Evolutionary conservation across 257 asterid genomes (phyloP).

Genomic region (Solanum tarijense): DNA sequence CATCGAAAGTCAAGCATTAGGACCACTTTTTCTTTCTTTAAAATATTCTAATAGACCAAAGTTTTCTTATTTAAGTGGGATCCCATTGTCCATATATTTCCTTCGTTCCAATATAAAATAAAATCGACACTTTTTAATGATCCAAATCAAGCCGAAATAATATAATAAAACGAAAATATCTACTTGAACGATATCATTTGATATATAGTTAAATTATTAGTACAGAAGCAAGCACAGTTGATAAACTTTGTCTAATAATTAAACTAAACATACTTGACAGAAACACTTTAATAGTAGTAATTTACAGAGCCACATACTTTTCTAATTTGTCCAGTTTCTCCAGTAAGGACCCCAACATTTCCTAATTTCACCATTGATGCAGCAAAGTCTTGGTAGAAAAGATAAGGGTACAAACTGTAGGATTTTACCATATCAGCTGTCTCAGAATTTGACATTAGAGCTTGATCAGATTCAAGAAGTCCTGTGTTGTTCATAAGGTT

Average conservation of each 20-base stretch:
- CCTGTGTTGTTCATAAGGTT: slow-evolving; percentile 42
- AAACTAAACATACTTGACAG: not conserved
- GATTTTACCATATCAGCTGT: slow-evolving; percentile 46
- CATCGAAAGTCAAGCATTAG: not conserved
- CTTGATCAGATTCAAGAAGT: slow-evolving; percentile 75
- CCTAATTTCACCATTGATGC: slow-evolving; percentile 66
- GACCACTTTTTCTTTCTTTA: not conserved
- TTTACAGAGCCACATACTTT: slow-evolving; percentile 45
- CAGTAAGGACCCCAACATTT: slow-evolving; percentile 43
- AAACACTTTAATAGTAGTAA: not conserved
- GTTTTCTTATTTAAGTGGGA: not conserved
- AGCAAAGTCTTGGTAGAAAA: slow-evolving; percentile 43
- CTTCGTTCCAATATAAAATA: not conserved
- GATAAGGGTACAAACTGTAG: slow-evolving; percentile 33
- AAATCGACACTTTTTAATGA: not conserved
- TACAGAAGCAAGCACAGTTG: not conserved
- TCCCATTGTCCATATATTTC: not conserved
- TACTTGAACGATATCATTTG: not conserved
- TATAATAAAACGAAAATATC: not conserved
- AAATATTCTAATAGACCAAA: not conserved
- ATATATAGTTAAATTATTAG: not conserved
- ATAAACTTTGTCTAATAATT: not conserved
- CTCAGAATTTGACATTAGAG: slow-evolving; percentile 33
- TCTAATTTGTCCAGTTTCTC: slow-evolving; percentile 52
- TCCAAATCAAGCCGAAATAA: not conserved